phyloP scores from a whole-genome alignment of 768 basidiomycete genomes.

The Rhizopogon vesiculosus region DNA sequence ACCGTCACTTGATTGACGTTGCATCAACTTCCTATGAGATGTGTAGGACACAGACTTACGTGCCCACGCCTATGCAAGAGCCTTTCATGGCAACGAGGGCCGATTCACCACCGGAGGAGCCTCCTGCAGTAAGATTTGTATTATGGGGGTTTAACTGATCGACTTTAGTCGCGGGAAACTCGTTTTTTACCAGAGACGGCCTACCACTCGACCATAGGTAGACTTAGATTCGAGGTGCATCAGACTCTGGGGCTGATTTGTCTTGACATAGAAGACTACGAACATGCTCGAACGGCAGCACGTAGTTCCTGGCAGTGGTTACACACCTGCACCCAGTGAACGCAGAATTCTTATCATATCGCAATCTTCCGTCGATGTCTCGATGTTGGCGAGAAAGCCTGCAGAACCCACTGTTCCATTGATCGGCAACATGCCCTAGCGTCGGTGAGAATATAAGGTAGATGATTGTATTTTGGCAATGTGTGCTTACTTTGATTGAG shows the following conservation, averaged over 20 bases:
- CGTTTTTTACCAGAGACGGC: background rate
- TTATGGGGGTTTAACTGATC: constrained; percentile 42
- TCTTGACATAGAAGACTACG: constrained; percentile 39
- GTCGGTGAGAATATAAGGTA: background rate
- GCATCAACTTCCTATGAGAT: background rate
- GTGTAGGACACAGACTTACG: constrained; percentile 16
- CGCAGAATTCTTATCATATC: constrained; percentile 30
- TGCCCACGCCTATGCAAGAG: constrained; percentile 40
- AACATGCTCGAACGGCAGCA: constrained; percentile 4
- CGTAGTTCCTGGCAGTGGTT: background rate
- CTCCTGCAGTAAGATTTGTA: constrained; percentile 38
- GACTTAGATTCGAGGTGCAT: constrained; percentile 34
- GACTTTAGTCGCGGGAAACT: background rate
- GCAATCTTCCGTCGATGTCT: constrained; percentile 20
- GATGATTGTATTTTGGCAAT: background rate
- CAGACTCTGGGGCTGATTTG: constrained; percentile 38
- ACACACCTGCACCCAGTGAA: constrained; percentile 38
- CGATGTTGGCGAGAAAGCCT: constrained; percentile 28
- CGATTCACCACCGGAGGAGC: constrained; percentile 51
- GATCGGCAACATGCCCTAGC: constrained; percentile 35
- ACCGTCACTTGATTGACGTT: constrained; percentile 12
- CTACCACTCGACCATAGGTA: constrained; percentile 28
- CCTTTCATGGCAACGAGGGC: constrained; percentile 44
- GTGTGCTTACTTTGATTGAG: constrained; percentile 32
- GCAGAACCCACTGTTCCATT: constrained; percentile 34